phyloP scores from a whole-genome alignment of 805 yeast genomes.

The Starmerella roubikii region DNA sequence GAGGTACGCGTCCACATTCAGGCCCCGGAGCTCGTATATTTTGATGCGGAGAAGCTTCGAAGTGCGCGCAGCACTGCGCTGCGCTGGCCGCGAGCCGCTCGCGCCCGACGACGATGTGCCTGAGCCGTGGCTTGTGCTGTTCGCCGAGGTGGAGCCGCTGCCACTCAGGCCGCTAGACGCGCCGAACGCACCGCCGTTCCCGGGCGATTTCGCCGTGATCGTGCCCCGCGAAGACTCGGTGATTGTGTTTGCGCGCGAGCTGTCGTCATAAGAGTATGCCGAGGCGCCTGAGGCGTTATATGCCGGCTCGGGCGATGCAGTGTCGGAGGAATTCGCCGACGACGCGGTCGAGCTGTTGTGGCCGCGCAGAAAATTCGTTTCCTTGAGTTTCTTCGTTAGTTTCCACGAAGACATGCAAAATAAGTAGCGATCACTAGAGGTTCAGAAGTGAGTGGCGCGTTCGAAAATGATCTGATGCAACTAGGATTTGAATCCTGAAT shows the following conservation, averaged over 20 bases:
- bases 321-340: background rate
- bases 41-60: slow-evolving; percentile 36
- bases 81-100: background rate
- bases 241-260: slow-evolving; percentile 15
- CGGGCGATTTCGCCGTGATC: background rate
- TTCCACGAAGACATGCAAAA: slow-evolving; percentile 29
- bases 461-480: too few species aligned
- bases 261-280: slow-evolving; percentile 12
- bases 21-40: slow-evolving; percentile 30
- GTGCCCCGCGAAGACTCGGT: slow-evolving; percentile 2
- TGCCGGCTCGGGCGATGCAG: background rate
- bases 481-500: too few species aligned
- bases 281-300: slow-evolving; percentile 2
- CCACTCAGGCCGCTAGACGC: too few species aligned
- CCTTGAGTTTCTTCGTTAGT: slow-evolving; percentile 35
- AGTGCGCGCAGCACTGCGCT: background rate
- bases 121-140: background rate
- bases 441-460: too few species aligned
- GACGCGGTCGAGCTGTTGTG: slow-evolving; percentile 1
- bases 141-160: background rate
- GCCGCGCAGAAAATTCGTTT: slow-evolving; percentile 26
- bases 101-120: background rate
- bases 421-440: too few species aligned
- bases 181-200: too few species aligned
- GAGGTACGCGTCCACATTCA: slow-evolving; percentile 32